Percentiles rank a stretch among this genome's conserved stretches.
phyloP scores from a whole-genome alignment of 1,284 basidiomycete species.

The Agaricales sp. region DNA sequence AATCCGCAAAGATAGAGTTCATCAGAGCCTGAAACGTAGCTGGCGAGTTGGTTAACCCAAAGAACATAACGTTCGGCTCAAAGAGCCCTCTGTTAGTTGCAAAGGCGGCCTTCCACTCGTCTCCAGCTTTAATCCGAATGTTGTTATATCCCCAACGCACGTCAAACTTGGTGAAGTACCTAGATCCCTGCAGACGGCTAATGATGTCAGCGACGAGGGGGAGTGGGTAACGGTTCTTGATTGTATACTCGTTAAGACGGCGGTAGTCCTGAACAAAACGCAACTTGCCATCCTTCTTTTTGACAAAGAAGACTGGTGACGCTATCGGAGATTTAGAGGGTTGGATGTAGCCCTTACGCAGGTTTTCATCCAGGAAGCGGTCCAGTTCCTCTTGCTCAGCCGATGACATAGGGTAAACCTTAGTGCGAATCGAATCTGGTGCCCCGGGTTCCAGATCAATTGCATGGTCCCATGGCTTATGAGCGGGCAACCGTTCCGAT shows the following conservation, averaged over 20 bases:
- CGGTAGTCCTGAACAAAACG: conserved; percentile 24
- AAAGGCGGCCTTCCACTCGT: conserved; percentile 28
- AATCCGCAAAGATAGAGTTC: conserved; percentile 10
- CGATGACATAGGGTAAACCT: conserved; percentile 13
- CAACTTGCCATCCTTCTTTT: conserved; percentile 25
- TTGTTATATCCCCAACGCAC: too few relatives aligned
- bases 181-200: conserved; percentile 1
- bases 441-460: conserved; percentile 3
- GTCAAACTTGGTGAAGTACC: conserved; percentile 21
- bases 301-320: conserved; percentile 23
- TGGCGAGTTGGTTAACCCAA: conserved; percentile 22
- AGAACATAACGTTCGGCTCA: conserved; percentile 28
- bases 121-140: conserved; percentile 21
- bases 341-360: conserved; percentile 7
- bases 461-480: conserved; percentile 5
- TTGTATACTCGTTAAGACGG: conserved; percentile 22
- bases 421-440: not conserved
- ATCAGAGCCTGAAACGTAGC: conserved; percentile 16
- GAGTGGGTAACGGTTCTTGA: conserved; percentile 24
- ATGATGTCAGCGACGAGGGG: conserved; percentile 20
- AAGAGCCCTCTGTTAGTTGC: conserved; percentile 22
- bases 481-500: not conserved
- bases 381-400: conserved; percentile 12
- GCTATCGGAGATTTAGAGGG: conserved; percentile 13
- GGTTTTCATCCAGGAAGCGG: conserved; percentile 16